phyloP scores from a whole-genome alignment of 164 flowering plant species.

The Sextonia rubra region DNA sequence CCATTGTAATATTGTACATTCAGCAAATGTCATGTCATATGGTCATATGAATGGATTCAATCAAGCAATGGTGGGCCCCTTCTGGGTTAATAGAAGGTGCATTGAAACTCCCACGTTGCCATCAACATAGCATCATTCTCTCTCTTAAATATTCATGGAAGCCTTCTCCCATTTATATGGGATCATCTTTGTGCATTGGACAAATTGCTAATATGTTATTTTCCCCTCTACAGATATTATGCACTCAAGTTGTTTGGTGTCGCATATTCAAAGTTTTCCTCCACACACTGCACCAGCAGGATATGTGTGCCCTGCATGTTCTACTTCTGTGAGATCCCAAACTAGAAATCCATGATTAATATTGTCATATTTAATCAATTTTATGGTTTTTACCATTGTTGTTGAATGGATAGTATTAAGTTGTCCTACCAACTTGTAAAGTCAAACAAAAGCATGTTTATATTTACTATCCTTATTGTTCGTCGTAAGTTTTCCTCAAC shows the following conservation, averaged over 20 bases:
- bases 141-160: no score
- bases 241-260: slow-evolving; percentile 82
- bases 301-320: slow-evolving; percentile 84
- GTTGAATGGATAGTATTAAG: not conserved
- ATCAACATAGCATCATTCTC: no score
- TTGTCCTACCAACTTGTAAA: not conserved
- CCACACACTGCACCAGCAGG: slow-evolving; percentile 97
- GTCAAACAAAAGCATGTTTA: not conserved
- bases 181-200: slow-evolving; percentile 3
- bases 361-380: not conserved
- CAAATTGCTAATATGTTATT: not conserved
- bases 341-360: not conserved
- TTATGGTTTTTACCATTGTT: not conserved
- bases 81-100: no score
- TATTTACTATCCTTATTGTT: not conserved
- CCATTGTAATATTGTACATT: no score
- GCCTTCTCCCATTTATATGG: not conserved
- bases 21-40: no score
- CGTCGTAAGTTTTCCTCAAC: slow-evolving; percentile 78
- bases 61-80: no score
- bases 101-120: no score
- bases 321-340: slow-evolving; percentile 60
- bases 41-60: no score
- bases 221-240: slow-evolving; percentile 53
- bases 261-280: slow-evolving; percentile 85